Evolutionary conservation across 345 rosid species (phyloP).

Genomic region (Corchorus olitorius): DNA sequence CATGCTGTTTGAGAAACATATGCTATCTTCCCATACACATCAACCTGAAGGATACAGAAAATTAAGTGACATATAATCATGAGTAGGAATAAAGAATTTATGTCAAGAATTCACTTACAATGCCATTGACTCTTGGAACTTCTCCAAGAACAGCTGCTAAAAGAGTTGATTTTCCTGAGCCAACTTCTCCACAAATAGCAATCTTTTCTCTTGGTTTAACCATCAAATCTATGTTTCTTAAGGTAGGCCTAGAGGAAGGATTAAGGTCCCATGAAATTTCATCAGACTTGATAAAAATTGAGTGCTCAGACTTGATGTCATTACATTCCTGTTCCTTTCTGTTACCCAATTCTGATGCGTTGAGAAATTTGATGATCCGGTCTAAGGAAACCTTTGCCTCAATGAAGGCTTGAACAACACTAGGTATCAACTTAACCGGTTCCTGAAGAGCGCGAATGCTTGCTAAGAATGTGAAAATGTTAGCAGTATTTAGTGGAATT

Average conservation of each 20-base stretch:
- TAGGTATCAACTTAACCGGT: conserved; percentile 52
- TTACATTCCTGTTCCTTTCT: conserved; percentile 16
- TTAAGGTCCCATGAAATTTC: conserved; percentile 53
- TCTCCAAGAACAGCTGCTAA: conserved; percentile 61
- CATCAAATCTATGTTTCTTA: conserved; percentile 38
- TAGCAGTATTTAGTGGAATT: conserved; percentile 44
- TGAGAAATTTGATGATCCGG: conserved; percentile 46
- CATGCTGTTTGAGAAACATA: conserved; percentile 87
- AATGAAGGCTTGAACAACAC: conserved; percentile 40
- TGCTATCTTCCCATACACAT: conserved; percentile 70
- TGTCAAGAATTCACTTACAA: conserved; percentile 26
- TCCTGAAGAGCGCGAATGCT: conserved; percentile 51
- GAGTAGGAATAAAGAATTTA: background rate
- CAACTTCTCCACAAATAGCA: conserved; percentile 66
- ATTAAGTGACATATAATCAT: background rate
- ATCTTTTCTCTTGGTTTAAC: conserved; percentile 44
- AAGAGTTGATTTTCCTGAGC: conserved; percentile 67
- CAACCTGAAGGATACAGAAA: conserved; percentile 45
- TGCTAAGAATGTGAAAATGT: conserved; percentile 56
- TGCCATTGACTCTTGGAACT: conserved; percentile 50
- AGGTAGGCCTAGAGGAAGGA: conserved; percentile 32
- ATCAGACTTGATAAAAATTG: conserved; percentile 31
- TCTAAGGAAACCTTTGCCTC: conserved; percentile 53
- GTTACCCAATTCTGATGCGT: conserved; percentile 43
- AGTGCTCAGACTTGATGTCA: conserved; percentile 18